Percentiles rank a stretch among this genome's conserved stretches.
Evolutionary conservation across 371 early-diverging fungal species (phyloP).

Genomic region (Enterospora canceri): DNA sequence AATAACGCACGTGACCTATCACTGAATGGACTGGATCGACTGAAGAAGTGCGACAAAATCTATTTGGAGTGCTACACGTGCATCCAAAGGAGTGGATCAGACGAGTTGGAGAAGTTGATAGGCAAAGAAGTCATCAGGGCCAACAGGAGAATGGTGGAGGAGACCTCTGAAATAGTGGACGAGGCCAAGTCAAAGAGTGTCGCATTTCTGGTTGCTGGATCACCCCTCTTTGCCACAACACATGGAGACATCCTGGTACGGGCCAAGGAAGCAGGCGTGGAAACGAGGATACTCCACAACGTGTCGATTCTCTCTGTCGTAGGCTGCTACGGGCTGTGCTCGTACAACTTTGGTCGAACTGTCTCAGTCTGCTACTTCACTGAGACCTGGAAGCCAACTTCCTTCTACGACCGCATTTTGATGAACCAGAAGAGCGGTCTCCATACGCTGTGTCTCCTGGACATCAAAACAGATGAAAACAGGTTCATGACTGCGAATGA

Average conservation of each 20-base stretch:
- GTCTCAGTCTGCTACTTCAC: constrained; percentile 94
- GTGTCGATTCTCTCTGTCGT: constrained; percentile 94
- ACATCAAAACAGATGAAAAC: constrained; percentile 89
- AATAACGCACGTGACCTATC: constrained; percentile 67
- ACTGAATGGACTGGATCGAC: constrained; percentile 63
- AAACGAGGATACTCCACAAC: constrained; percentile 80
- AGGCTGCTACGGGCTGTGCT: constrained; percentile 86
- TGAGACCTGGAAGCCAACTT: constrained; percentile 82
- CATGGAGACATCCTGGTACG: constrained; percentile 89
- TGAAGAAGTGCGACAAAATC: constrained; percentile 69
- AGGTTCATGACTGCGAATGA: constrained; percentile 89
- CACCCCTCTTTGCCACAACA: constrained; percentile 89
- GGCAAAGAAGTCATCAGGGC: constrained; percentile 67
- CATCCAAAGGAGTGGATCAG: constrained; percentile 61
- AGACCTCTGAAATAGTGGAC: constrained; percentile 70
- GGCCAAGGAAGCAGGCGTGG: constrained; percentile 70
- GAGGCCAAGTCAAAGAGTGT: constrained; percentile 74
- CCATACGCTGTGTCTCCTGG: constrained; percentile 88
- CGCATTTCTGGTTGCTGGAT: constrained; percentile 90
- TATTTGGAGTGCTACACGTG: constrained; percentile 97
- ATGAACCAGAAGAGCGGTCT: constrained; percentile 68
- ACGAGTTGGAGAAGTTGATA: constrained; percentile 67
- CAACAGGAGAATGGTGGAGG: constrained; percentile 88
- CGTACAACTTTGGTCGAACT: constrained; percentile 93
- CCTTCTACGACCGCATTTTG: constrained; percentile 79